Evolutionary conservation across 2,329 filamentous ascomycete species (phyloP), one percentile per base, ranked within the genome.

Genomic region (Zopfia rhizophila): DNA sequence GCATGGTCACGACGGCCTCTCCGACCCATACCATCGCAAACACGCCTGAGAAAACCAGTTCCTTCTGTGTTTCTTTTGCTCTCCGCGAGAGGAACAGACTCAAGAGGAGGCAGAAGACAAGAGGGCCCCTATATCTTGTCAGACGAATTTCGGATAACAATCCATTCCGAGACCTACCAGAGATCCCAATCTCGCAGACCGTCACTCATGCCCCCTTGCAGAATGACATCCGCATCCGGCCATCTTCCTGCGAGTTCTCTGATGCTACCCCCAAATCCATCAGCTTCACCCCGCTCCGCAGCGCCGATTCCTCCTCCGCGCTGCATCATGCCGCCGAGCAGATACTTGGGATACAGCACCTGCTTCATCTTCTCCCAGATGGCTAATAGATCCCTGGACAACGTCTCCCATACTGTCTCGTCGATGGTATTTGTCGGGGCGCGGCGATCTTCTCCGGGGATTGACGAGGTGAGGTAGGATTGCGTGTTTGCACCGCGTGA

Each of bases 361-460:
- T 97, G 93, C 72, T 90, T 87, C 87, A 99, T 91, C 81, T 99
- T 99, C 75, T 90, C 89, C 93, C 94, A 97, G 24, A 97, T 91
- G 18, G 91, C 94, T 6, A 93, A 75, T 56, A 99, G 77, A 72
- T 99, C 94, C 58, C 94, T 88, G 39, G 89, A 90, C 50, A 99
- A 79, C n/a, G 94, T 99, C 30, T 93, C 90, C 94, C 94, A 99
- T 28, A 99, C 94, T 2, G 86, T 87, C 76, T 99, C 94, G 73
- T 99, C 94, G 72, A 99, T 95, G 32, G 94, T 99, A 75, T 95
- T 96, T 57, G 88, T 86, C 6, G 91, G 84, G 12, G 94, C 92
- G 54, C 88, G 84, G 42, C 94, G 89, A 77, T 99, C 94, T 73
- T 97, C 93, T 58, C 94, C 94, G 2, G 88, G 88, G 66, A 99